Evolutionary conservation across 352 stramenopile species (phyloP).

Genomic region (Pythium sp.): DNA sequence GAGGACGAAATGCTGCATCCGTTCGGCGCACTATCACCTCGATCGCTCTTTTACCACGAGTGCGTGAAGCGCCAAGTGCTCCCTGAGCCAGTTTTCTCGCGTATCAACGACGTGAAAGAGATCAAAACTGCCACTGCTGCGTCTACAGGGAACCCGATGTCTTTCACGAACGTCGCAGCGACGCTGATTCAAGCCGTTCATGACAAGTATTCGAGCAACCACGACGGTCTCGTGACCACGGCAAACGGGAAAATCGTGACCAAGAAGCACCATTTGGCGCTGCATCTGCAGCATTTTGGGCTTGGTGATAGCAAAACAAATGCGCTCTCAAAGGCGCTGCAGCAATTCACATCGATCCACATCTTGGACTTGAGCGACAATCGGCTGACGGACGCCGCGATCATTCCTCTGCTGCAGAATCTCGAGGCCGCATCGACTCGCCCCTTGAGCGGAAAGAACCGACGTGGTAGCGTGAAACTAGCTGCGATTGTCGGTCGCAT

Average conservation of each 20-base stretch:
- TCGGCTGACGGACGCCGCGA: slow-evolving; percentile 56
- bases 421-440: slow-evolving; percentile 25
- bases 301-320: slow-evolving; percentile 60
- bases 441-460: background rate
- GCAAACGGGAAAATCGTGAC: slow-evolving; percentile 20
- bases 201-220: slow-evolving; percentile 22
- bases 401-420: slow-evolving; percentile 57
- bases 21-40: slow-evolving; percentile 46
- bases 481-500: slow-evolving; percentile 10
- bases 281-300: slow-evolving; percentile 72
- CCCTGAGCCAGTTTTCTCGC: slow-evolving; percentile 66
- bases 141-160: slow-evolving; percentile 12
- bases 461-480: background rate
- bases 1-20: slow-evolving; percentile 20
- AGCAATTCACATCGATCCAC: slow-evolving; percentile 57
- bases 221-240: slow-evolving; percentile 27
- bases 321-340: slow-evolving; percentile 50
- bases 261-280: slow-evolving; percentile 45
- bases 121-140: background rate
- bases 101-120: slow-evolving; percentile 46
- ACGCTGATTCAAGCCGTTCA: slow-evolving; percentile 36
- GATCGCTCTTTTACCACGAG: slow-evolving; percentile 67
- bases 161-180: slow-evolving; percentile 37
- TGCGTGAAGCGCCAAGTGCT: slow-evolving; percentile 57
- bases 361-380: slow-evolving; percentile 69